Evolutionary conservation across 352 stramenopile species (phyloP).

Genomic region (Phytopythium helicoides): DNA sequence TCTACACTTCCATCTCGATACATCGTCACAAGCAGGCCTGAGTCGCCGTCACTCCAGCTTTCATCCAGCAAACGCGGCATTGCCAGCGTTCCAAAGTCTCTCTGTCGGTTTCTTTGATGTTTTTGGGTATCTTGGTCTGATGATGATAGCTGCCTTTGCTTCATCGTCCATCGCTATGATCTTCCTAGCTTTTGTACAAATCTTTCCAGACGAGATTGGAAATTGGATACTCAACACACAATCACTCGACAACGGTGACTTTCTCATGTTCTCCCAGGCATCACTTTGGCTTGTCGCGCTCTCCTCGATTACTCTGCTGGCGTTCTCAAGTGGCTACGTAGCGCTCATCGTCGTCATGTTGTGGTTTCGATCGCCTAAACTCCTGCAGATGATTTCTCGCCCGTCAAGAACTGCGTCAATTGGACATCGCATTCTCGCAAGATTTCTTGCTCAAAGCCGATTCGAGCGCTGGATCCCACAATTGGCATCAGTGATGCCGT

Average conservation of each 20-base stretch:
- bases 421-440: slow-evolving; percentile 10
- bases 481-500: too few relatives aligned
- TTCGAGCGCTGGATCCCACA: too few relatives aligned
- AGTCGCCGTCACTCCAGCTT: too few relatives aligned
- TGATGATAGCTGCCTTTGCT: slow-evolving; percentile 39
- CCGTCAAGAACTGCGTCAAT: slow-evolving; percentile 16
- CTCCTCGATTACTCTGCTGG: slow-evolving; percentile 24
- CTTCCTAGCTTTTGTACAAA: slow-evolving; percentile 36
- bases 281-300: slow-evolving; percentile 24
- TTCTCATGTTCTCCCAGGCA: slow-evolving; percentile 37
- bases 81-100: too few relatives aligned
- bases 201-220: slow-evolving; percentile 32
- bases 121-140: slow-evolving; percentile 36
- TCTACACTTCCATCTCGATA: too few relatives aligned
- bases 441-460: background rate
- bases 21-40: too few relatives aligned
- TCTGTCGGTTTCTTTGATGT: slow-evolving; percentile 52
- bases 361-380: slow-evolving; percentile 20
- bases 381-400: slow-evolving; percentile 16
- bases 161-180: slow-evolving; percentile 25
- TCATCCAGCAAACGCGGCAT: too few relatives aligned
- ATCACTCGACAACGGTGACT: slow-evolving; percentile 41
- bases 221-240: slow-evolving; percentile 46
- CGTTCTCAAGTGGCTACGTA: slow-evolving; percentile 31
- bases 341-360: slow-evolving; percentile 33